Evolutionary conservation across 1,139 yeast genomes (phyloP).

Genomic region (Zygosaccharomyces sapae): DNA sequence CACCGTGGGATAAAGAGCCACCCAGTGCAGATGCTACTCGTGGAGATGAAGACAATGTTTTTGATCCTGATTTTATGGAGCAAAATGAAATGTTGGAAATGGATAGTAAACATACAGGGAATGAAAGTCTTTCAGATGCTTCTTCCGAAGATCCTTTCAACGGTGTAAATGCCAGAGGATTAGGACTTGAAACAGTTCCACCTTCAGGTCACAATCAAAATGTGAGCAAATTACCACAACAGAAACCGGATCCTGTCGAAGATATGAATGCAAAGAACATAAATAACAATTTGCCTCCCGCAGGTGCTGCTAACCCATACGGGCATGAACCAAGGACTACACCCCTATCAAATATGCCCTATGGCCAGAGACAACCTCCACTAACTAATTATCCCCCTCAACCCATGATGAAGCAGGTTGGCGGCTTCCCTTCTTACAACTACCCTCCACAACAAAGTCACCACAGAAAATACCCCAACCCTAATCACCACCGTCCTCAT

Average conservation of each 20-base stretch:
- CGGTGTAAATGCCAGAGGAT: slow-evolving; percentile 1
- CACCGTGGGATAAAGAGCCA: slow-evolving; percentile 8
- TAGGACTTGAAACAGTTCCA: background rate
- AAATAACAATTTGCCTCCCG: background rate
- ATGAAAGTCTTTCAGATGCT: slow-evolving; percentile 9
- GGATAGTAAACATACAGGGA: slow-evolving; percentile 20
- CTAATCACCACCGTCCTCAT: slow-evolving; percentile 5
- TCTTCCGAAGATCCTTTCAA: slow-evolving; percentile 9
- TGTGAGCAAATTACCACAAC: background rate
- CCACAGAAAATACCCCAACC: slow-evolving; percentile 8
- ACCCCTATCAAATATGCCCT: background rate
- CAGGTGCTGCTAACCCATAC: background rate
- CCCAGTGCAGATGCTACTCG: slow-evolving; percentile 4
- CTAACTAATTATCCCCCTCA: background rate
- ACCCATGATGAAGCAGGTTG: background rate
- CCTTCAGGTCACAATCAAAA: background rate
- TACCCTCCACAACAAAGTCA: slow-evolving; percentile 5
- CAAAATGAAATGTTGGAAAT: slow-evolving; percentile 29
- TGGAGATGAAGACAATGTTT: slow-evolving; percentile 24
- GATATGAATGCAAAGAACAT: background rate
- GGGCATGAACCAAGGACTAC: background rate
- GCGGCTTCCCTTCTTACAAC: background rate
- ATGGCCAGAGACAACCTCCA: slow-evolving; percentile 1
- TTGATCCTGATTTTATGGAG: slow-evolving; percentile 36
- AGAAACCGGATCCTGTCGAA: background rate